phyloP scores from a whole-genome alignment of 2,329 filamentous ascomycete genomes.

The Aspergillus fumigatiaffinis region DNA sequence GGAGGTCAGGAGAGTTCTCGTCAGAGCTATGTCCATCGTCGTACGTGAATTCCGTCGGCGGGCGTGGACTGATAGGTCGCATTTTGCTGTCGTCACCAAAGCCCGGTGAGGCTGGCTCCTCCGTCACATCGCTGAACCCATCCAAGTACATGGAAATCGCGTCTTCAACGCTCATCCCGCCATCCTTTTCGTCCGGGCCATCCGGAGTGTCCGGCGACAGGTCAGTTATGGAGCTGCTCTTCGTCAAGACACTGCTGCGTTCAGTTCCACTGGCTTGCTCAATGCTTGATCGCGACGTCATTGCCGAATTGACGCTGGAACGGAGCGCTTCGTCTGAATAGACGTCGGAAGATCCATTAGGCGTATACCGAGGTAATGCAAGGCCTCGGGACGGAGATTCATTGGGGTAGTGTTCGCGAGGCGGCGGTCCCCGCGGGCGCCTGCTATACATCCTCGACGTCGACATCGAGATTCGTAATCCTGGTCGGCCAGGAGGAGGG shows the following conservation, averaged over 20 bases:
- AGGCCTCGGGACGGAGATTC: constrained; percentile 21
- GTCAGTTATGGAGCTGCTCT: constrained; percentile 70
- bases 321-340: constrained; percentile 39
- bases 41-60: constrained; percentile 23
- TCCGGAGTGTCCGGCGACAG: constrained; percentile 57
- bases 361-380: constrained; percentile 29
- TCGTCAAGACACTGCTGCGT: constrained; percentile 76
- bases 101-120: constrained; percentile 33
- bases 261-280: constrained; percentile 64
- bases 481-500: constrained; percentile 21
- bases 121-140: constrained; percentile 49
- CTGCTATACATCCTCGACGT: constrained; percentile 29
- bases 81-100: constrained; percentile 30
- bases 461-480: constrained; percentile 36
- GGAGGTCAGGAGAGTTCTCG: constrained; percentile 16
- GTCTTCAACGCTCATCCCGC: constrained; percentile 57
- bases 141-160: constrained; percentile 59
- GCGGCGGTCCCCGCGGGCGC: constrained; percentile 23
- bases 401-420: constrained; percentile 22
- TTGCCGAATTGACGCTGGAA: constrained; percentile 57
- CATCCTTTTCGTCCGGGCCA: constrained; percentile 56
- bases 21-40: constrained; percentile 23
- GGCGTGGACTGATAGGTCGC: constrained; percentile 24
- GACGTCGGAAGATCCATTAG: constrained; percentile 27
- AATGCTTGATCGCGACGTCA: constrained; percentile 58